Evolutionary conservation across 2,329 filamentous ascomycete genomes (phyloP), one percentile per base, ranked within the genome.

Genomic region (Ciborinia camelliae): DNA sequence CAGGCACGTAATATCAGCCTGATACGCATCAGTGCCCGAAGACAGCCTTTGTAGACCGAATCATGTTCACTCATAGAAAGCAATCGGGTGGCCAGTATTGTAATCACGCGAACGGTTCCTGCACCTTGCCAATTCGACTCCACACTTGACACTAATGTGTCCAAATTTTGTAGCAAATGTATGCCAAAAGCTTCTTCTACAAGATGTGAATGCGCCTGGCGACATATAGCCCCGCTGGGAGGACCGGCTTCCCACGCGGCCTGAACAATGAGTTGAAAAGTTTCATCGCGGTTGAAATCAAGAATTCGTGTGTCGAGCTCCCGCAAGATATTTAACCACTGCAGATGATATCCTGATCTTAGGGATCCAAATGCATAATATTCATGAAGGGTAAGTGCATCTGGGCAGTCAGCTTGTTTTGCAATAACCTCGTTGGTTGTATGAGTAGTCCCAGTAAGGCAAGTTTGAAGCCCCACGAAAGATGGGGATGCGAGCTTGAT

Each of bases 241-340:
- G 78, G 76, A 0, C 85, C 82, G 2, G 77, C 77, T 72, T 86
- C 81, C 66, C 79, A 77, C 12, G 79, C 75, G 0, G 78, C 75
- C 66, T 89, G 85, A 2, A 79, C 70, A 0, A 87, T 60, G 0
- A 86, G 70, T 2, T 80, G 67, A 7, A 74, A 74, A 0, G 82
- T 81, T 50, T 84, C 81, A 0, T 75, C 65, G 50, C 81, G 81
- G 14, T 80, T 81, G 43, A 85, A 81, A 52, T 85, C 80, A 0
- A 89, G 61, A 1, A 76, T 76, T 0, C 81, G 79, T 1, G 76
- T 74, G 0, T 75, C 72, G 3, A 89, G 72, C 68, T 87, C 81
- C 0, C 77, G 70, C 0, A 85, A 70, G 3, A 89, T 80, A 62
- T 86, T 88, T 10, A 77, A 70, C 81, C 84, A 88, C 59, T 85